These are phyloP conservation scores for Pestalotiopsis sp. DNA, from an alignment of 2,329 filamentous ascomycete species.

Conservation along the genomic window DNA sequence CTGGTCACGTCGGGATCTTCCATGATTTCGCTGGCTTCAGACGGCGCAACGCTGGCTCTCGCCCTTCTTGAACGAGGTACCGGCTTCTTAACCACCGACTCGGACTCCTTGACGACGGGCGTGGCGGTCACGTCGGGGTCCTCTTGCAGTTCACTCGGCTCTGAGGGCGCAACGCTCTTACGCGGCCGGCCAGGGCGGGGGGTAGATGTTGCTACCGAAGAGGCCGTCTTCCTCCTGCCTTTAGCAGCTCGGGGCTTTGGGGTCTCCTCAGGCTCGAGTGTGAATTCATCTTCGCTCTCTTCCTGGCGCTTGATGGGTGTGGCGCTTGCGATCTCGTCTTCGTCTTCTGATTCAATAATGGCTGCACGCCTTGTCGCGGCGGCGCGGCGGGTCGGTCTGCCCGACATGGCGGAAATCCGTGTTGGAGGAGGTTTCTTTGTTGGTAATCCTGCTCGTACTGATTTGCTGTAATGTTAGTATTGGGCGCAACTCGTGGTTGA, in stretches of 20 bases:
- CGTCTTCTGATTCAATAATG: slow-evolving; percentile 81
- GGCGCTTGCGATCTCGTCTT: slow-evolving; percentile 64
- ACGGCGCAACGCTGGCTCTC: slow-evolving; percentile 17
- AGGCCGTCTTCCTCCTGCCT: slow-evolving; percentile 31
- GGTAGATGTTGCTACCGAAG: slow-evolving; percentile 49
- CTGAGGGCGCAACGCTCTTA: slow-evolving; percentile 45
- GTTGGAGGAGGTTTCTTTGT: background rate
- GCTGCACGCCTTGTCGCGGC: slow-evolving; percentile 67
- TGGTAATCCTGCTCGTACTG: background rate
- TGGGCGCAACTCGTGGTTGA: background rate
- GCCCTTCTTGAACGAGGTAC: slow-evolving; percentile 17
- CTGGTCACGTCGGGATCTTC: slow-evolving; percentile 20
- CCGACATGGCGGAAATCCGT: slow-evolving; percentile 25
- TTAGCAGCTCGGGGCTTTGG: slow-evolving; percentile 53
- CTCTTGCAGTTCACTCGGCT: slow-evolving; percentile 56
- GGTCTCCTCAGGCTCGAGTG: slow-evolving; percentile 64
- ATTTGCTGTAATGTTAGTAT: slow-evolving; percentile 5
- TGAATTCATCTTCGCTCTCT: slow-evolving; percentile 75
- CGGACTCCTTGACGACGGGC: slow-evolving; percentile 31
- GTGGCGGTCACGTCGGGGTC: slow-evolving; percentile 22
- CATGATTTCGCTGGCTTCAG: slow-evolving; percentile 62
- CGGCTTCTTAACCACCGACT: background rate
- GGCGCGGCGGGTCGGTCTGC: slow-evolving; percentile 46
- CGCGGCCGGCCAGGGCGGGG: slow-evolving; percentile 44
- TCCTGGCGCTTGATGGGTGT: slow-evolving; percentile 57